Evolutionary conservation across 1,284 basidiomycete genomes (phyloP).

Genomic region (Apiotrichum domesticum): DNA sequence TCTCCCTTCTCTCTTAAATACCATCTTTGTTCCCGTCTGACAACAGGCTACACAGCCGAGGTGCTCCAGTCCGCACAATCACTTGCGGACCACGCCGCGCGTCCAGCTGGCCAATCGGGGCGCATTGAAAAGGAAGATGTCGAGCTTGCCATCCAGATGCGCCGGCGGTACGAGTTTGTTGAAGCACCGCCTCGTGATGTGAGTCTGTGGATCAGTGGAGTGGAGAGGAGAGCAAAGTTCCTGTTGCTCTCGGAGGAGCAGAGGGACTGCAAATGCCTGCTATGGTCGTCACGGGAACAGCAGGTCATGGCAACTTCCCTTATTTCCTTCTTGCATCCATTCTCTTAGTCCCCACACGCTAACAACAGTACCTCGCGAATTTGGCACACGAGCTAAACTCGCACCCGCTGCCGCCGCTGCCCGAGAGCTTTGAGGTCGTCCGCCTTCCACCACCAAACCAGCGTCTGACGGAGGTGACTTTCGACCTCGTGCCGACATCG

Average conservation of each 20-base stretch:
- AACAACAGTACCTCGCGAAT: slow-evolving; percentile 70
- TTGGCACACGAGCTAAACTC: slow-evolving; percentile 87
- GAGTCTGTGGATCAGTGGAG: slow-evolving; percentile 27
- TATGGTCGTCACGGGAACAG: not conserved
- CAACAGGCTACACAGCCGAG: slow-evolving; percentile 72
- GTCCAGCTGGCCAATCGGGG: slow-evolving; percentile 50
- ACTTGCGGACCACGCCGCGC: slow-evolving; percentile 87
- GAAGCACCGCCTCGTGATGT: slow-evolving; percentile 94
- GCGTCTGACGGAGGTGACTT: slow-evolving; percentile 83
- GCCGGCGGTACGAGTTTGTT: slow-evolving; percentile 91
- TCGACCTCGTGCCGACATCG: slow-evolving; percentile 85
- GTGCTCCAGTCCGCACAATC: slow-evolving; percentile 83
- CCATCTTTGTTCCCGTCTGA: not conserved
- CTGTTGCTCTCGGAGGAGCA: no score
- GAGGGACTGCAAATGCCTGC: not conserved
- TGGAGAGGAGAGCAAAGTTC: no score
- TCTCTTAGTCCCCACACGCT: slow-evolving; percentile 1
- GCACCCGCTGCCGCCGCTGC: slow-evolving; percentile 78
- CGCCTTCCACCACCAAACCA: slow-evolving; percentile 67
- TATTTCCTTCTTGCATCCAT: no score
- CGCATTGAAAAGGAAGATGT: slow-evolving; percentile 88
- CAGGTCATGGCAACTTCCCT: no score
- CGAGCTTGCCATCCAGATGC: slow-evolving; percentile 81
- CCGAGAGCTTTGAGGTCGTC: slow-evolving; percentile 85
- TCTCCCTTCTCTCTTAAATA: not conserved